phyloP scores from a whole-genome alignment of 352 stramenopile genomes.

The Nothophytophthora sp. region DNA sequence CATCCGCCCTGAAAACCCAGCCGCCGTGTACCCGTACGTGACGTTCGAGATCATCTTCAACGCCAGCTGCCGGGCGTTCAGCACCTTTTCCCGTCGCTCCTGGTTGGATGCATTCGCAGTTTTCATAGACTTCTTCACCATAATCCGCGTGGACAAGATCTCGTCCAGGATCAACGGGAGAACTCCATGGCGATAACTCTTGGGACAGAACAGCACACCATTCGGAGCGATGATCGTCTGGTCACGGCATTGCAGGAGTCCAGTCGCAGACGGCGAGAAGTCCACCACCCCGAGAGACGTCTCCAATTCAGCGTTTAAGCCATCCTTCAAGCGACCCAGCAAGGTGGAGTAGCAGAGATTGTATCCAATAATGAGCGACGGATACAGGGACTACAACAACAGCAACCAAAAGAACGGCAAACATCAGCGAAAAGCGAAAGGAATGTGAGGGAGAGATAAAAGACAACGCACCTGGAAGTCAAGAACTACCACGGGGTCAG shows the following conservation, averaged over 20 bases:
- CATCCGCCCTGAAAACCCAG: conserved; percentile 98
- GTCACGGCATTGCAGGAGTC: conserved; percentile 47
- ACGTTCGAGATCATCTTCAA: conserved; percentile 99
- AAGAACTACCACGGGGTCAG: conserved; percentile 97
- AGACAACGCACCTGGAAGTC: conserved; percentile 93
- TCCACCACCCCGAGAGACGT: conserved; percentile 61
- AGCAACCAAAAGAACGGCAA: neutral
- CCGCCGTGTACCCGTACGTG: conserved; percentile 99
- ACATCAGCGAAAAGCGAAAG: neutral
- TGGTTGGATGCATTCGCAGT: conserved; percentile 76
- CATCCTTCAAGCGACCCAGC: conserved; percentile 91
- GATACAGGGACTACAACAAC: conserved; percentile 94
- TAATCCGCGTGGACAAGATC: conserved; percentile 95
- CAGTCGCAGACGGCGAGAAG: conserved; percentile 43
- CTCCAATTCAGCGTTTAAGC: conserved; percentile 70
- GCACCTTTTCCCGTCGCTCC: conserved; percentile 57
- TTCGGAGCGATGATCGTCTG: conserved; percentile 89
- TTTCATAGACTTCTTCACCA: conserved; percentile 99
- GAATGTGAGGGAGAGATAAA: neutral
- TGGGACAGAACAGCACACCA: conserved; percentile 95
- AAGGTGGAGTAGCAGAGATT: conserved; percentile 99
- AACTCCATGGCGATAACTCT: conserved; percentile 93
- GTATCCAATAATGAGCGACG: conserved; percentile 99
- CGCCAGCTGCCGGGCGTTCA: conserved; percentile 89
- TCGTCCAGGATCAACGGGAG: conserved; percentile 97